Conservation (phyloP, 2,329 filamentous ascomycete species). For the Colletotrichum abscissum region DNA sequence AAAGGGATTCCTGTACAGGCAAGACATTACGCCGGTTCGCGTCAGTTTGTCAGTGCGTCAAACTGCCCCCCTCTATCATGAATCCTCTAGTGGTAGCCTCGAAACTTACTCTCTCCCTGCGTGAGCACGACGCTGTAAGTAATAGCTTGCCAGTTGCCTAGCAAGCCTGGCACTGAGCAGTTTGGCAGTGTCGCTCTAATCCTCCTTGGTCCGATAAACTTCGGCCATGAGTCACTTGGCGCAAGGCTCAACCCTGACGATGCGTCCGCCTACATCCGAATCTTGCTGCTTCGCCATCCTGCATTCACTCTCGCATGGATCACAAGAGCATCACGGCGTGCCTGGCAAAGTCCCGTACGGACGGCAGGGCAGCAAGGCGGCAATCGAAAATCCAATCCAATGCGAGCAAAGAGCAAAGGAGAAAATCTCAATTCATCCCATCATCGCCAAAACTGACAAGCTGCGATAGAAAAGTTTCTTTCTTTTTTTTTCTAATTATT, state of each 20-base stretch:
- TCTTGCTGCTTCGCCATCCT: not conserved
- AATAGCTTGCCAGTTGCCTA: not conserved
- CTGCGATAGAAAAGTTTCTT: not conserved
- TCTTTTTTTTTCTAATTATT: not conserved
- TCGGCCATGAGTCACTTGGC: slow-evolving; percentile 1
- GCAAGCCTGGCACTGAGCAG: not conserved
- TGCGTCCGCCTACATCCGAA: not conserved
- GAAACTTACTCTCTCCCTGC: not conserved
- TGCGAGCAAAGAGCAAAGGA: not conserved
- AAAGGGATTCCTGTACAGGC: not conserved
- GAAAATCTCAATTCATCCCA: not conserved
- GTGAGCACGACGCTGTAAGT: not conserved
- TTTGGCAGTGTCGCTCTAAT: not conserved
- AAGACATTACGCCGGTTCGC: not conserved
- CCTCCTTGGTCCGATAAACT: not conserved
- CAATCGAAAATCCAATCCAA: not conserved
- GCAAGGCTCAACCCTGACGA: not conserved
- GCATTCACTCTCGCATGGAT: not conserved
- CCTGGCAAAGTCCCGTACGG: not conserved
- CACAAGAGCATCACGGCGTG: not conserved
- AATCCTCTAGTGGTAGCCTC: not conserved
- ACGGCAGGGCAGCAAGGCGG: not conserved
- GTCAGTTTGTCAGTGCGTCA: not conserved
- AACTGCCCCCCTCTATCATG: not conserved
- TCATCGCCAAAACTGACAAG: not conserved